Percentiles rank a stretch among this genome's conserved stretches.
phyloP scores from a whole-genome alignment of 345 rosid genomes.

The Excoecaria agallocha region DNA sequence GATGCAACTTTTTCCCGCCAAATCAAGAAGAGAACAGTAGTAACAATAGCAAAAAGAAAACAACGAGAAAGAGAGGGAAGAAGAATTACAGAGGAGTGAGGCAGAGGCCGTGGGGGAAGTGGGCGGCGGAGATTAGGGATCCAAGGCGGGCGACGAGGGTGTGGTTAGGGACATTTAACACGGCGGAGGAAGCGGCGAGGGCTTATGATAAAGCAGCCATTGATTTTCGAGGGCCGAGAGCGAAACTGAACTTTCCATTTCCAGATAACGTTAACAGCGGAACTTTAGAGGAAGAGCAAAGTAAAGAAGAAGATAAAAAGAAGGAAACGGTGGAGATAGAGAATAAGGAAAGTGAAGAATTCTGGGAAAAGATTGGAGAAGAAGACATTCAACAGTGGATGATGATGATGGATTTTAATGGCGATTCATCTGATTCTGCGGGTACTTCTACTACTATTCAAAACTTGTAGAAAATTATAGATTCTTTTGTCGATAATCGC shows the following conservation, averaged over 20 bases:
- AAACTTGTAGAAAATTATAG: neutral
- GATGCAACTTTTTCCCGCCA: constrained; percentile 77
- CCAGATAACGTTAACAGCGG: constrained; percentile 25
- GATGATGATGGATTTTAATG: constrained; percentile 55
- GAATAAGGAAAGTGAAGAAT: constrained; percentile 22
- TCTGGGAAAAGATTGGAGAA: constrained; percentile 33
- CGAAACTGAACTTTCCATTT: constrained; percentile 58
- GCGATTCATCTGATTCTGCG: constrained; percentile 63
- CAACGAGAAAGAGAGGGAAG: constrained; percentile 40
- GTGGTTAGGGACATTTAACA: constrained; percentile 91
- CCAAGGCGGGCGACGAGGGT: constrained; percentile 74
- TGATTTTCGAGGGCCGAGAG: constrained; percentile 47
- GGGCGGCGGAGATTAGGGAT: constrained; percentile 97
- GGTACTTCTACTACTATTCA: constrained; percentile 29
- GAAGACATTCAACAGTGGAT: constrained; percentile 48
- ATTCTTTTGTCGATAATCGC: neutral
- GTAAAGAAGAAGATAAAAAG: neutral
- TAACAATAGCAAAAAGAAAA: neutral
- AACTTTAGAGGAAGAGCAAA: neutral
- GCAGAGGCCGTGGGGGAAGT: constrained; percentile 98
- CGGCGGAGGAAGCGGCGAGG: constrained; percentile 88
- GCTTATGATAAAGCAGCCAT: constrained; percentile 83
- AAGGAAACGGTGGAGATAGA: neutral
- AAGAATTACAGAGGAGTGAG: constrained; percentile 93
- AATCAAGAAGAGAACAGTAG: constrained; percentile 22